These are phyloP conservation scores for Russula compacta DNA, from an alignment of 768 basidiomycete species.

Conservation along the genomic window DNA sequence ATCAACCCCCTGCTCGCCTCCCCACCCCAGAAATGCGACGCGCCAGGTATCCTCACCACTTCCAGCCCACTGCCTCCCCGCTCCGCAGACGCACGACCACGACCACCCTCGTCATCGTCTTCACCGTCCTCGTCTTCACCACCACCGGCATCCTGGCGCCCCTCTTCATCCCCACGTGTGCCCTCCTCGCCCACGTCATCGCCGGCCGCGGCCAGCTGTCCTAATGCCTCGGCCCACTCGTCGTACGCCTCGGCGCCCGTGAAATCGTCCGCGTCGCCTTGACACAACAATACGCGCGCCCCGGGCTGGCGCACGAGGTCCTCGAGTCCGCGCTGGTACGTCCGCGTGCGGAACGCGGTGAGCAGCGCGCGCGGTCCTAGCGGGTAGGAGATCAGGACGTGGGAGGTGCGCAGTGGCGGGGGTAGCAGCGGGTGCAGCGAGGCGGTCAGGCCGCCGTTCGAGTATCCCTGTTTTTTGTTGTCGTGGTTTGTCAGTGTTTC, in stretches of 20 bases:
- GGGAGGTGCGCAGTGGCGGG: slow-evolving; percentile 43
- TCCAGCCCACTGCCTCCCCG: slow-evolving; percentile 4
- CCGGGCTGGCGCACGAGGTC: slow-evolving; percentile 38
- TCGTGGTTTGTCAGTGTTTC: neutral
- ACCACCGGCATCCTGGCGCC: neutral
- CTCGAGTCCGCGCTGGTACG: slow-evolving; percentile 45
- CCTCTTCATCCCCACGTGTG: neutral
- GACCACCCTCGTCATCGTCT: neutral
- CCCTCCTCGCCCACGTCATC: neutral
- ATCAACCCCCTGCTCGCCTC: slow-evolving; percentile 12
- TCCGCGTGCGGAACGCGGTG: slow-evolving; percentile 54
- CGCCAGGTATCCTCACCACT: slow-evolving; percentile 15
- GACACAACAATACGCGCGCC: slow-evolving; percentile 51
- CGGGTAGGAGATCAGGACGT: slow-evolving; percentile 72
- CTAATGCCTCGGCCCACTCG: slow-evolving; percentile 42
- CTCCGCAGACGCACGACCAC: neutral
- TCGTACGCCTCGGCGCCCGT: slow-evolving; percentile 48
- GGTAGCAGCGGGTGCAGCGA: slow-evolving; percentile 53
- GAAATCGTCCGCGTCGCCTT: slow-evolving; percentile 66
- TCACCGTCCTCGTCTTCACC: neutral
- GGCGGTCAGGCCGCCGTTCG: slow-evolving; percentile 66
- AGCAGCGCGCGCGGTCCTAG: slow-evolving; percentile 56
- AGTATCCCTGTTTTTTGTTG: slow-evolving; percentile 54
- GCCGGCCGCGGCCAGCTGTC: neutral
- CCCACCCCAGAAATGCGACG: slow-evolving; percentile 20